These are phyloP conservation scores for Rhizomucor miehei DNA, from an alignment of 371 early-diverging fungal genomes.

Conservation along the genomic window DNA sequence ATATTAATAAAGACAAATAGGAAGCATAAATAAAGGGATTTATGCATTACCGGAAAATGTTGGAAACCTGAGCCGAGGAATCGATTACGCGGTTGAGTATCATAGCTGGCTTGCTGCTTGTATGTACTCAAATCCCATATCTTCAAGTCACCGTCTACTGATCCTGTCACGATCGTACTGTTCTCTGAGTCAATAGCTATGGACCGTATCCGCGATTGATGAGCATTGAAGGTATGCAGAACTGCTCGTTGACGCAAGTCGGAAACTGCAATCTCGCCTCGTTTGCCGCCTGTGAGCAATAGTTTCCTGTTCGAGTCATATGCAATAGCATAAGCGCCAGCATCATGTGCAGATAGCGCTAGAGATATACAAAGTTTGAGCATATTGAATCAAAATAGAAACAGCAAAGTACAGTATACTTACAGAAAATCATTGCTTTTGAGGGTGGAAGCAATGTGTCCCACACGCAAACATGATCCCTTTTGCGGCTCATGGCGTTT, in stretches of 20 bases:
- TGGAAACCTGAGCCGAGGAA: constrained; percentile 57
- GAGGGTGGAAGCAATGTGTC: constrained; percentile 71
- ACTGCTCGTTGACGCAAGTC: constrained; percentile 71
- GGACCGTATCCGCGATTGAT: constrained; percentile 65
- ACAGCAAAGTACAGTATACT: constrained; percentile 17
- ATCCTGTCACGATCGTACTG: constrained; percentile 61
- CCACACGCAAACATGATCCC: constrained; percentile 70
- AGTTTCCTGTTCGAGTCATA: constrained; percentile 61
- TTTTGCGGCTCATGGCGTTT: constrained; percentile 33
- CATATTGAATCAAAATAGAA: no score
- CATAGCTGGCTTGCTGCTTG: constrained; percentile 43
- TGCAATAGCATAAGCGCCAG: constrained; percentile 67
- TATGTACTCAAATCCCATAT: constrained; percentile 68
- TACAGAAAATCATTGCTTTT: constrained; percentile 59
- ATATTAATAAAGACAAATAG: not conserved
- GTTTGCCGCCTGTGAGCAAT: constrained; percentile 71
- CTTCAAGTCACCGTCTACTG: constrained; percentile 61
- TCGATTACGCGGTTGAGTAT: constrained; percentile 57
- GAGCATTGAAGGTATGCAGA: constrained; percentile 71
- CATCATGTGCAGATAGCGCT: constrained; percentile 49
- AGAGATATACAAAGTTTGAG: not conserved
- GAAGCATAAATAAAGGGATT: not conserved
- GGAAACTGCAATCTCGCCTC: constrained; percentile 79
- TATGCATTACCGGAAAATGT: constrained; percentile 50
- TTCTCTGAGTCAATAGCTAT: constrained; percentile 62